Evolutionary conservation across 805 yeast species (phyloP).

Genomic region (Pichia ethanolica): DNA sequence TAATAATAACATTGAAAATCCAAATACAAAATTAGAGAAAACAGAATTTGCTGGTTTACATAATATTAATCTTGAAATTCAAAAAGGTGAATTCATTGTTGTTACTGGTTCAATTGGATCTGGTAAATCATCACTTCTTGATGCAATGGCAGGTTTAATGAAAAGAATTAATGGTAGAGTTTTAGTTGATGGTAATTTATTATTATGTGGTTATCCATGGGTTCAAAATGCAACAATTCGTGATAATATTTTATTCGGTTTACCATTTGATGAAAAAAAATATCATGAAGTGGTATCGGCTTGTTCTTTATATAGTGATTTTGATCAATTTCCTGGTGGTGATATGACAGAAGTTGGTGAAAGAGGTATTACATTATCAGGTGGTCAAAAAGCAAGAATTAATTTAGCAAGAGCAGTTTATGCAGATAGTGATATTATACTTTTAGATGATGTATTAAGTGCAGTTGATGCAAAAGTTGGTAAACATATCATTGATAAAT

Average conservation of each 20-base stretch:
- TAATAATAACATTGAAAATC: background rate
- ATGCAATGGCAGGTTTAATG: constrained; percentile 71
- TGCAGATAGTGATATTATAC: constrained; percentile 47
- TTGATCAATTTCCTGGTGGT: constrained; percentile 62
- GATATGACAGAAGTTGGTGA: constrained; percentile 80
- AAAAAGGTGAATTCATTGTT: constrained; percentile 63
- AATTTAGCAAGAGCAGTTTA: constrained; percentile 66
- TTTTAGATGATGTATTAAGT: constrained; percentile 59
- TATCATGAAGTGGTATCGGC: constrained; percentile 52
- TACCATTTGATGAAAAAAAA: constrained; percentile 38
- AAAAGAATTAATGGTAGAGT: constrained; percentile 44
- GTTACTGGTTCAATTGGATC: constrained; percentile 62
- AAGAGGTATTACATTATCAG: constrained; percentile 78
- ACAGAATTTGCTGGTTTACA: constrained; percentile 37
- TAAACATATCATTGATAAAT: constrained; percentile 45
- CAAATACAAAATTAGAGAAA: background rate
- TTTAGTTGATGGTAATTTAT: constrained; percentile 42
- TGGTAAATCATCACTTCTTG: constrained; percentile 69
- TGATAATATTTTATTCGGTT: constrained; percentile 69
- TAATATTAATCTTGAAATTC: constrained; percentile 45
- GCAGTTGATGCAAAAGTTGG: constrained; percentile 74
- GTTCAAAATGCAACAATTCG: constrained; percentile 72
- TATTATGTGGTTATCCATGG: constrained; percentile 68
- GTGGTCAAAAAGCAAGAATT: constrained; percentile 81
- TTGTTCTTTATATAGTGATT: constrained; percentile 62